Conservation (phyloP, 768 basidiomycete species). For the Hysterangium stoloniferum region DNA sequence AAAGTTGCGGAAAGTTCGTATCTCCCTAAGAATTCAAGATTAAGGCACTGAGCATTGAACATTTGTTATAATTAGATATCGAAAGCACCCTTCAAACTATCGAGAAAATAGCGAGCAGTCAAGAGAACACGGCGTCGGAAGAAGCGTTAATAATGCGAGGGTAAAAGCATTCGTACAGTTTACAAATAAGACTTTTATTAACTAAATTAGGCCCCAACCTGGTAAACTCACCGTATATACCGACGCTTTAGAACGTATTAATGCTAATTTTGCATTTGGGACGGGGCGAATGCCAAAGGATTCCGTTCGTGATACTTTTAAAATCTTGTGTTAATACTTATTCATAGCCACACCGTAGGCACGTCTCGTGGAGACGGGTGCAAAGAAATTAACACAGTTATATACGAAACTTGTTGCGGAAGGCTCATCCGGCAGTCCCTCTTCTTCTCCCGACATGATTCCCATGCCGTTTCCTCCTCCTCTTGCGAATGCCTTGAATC, state of each 20-base stretch:
- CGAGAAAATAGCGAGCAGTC: conserved; percentile 67
- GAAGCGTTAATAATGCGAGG: conserved; percentile 74
- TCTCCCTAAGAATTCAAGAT: conserved; percentile 28
- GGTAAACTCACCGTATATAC: conserved; percentile 59
- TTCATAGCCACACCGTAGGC: conserved; percentile 30
- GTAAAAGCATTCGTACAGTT: conserved; percentile 30
- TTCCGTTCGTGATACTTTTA: conserved; percentile 32
- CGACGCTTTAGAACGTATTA: conserved; percentile 68
- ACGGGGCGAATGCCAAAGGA: conserved; percentile 47
- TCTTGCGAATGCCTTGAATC: conserved; percentile 45
- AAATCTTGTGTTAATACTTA: not conserved
- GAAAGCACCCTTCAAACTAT: conserved; percentile 73
- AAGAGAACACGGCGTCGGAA: conserved; percentile 68
- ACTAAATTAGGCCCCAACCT: conserved; percentile 53
- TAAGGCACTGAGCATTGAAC: not conserved
- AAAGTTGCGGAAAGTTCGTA: conserved; percentile 67
- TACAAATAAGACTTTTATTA: not conserved
- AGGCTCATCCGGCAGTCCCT: conserved; percentile 70
- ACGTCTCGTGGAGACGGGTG: conserved; percentile 75
- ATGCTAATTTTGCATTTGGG: conserved; percentile 70
- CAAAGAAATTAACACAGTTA: conserved; percentile 71
- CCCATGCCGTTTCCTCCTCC: conserved; percentile 47
- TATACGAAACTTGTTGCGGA: conserved; percentile 88
- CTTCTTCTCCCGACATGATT: conserved; percentile 47
- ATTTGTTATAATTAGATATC: conserved; percentile 46